Base-by-base conservation (phyloP, 495 filamentous ascomycete genomes). In the Evansstolkia leycettana region DNA sequence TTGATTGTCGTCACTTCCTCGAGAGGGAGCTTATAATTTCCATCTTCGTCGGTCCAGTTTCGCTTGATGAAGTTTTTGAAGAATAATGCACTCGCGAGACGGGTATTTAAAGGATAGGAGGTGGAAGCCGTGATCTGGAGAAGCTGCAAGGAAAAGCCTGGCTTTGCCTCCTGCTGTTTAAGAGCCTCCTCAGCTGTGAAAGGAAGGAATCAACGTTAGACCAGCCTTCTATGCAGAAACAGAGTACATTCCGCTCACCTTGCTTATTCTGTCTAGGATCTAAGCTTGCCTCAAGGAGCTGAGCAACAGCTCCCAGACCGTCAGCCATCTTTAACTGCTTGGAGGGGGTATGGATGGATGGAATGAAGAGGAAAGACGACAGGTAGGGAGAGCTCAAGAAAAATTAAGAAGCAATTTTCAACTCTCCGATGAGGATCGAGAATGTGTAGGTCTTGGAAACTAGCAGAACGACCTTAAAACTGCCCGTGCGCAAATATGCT, bases 41-140 rank as follows among this genome's bases (percentile, higher is more conserved):
- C 85, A 50, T 95, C 84, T 50, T 93, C 89, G 57, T 96, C 85
- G 15, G 80, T 80, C 75, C 85, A 96, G 67, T 84, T 90, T 44
- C 81, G 72, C 60, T 78, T 82, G 48, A 99, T 85, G 53, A 89
- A 88, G 62, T 99, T 99, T 64, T 99, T 99, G 72, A 99, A 96
- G 64, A 78, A 92, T 31, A 99, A 69, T 17, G 90, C 85, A 48
- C 82, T 82, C n/a, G 90, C 74, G 29, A 96, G 80, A 17, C 92
- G 78, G 43, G 78, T 85, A 47, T 84, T 86, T 33, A 64, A 56
- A 7, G 81, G 75, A 40, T 75, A 74, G 17, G 64, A 54, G 14
- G 76, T 75, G 42, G 76, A 71, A 14, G 83, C 84, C 34, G 92
- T 86, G 50, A 96, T 86, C 37, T 82, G 82, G 17, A 99, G 76